Base-by-base conservation (phyloP, 2,329 filamentous ascomycete species). In the Ascochyta pisi region DNA sequence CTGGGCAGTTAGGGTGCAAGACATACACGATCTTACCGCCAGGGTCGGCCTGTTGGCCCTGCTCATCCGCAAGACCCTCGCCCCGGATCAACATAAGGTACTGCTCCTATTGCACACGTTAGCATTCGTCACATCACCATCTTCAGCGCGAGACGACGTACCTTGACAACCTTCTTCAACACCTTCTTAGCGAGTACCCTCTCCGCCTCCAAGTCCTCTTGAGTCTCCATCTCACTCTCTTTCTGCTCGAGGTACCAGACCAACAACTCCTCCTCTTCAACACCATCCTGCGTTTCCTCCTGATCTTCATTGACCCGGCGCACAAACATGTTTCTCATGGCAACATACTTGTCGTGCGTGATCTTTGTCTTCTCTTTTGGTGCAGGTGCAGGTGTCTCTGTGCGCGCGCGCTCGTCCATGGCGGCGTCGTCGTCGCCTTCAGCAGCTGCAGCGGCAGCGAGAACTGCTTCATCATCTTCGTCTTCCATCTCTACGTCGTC, bases 401-500 rank as follows among this genome's bases (percentile, higher is more conserved):
- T 70, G 33, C 62, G 60, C 15, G 61, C 66, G 46, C 62, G 49
- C 35, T 66, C 61, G 12, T 68, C 67, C 71, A 74, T 73, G 6
- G 64, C 54, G 3, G 66, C 69, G 34, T 74, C 71, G 6, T 60
- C 83, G 79, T 79, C 79, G 24, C 65, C 80, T 34, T 67, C 79
- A 0, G 76, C 81, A 37, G 82, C 81, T 2, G 83, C 83, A 2
- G 83, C 82, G 13, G 71, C 78, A 39, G 78, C 82, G 54, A 79
- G 74, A 58, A 82, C 81, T 59, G 79, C 81, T 19, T 86, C 85
- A 19, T 90, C 89, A 3, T 91, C 89, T 6, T 88, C 85, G 6
- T 93, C 92, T 49, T 96, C 92, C 58, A 99, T 89, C 71, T 98
- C 94, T 15, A 99, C 88, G 68, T 99, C 95, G 67, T 99, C 95